Evolutionary conservation across 805 yeast genomes (phyloP), one percentile per base, ranked within the genome.

Genomic region (Saturnispora quitensis): DNA sequence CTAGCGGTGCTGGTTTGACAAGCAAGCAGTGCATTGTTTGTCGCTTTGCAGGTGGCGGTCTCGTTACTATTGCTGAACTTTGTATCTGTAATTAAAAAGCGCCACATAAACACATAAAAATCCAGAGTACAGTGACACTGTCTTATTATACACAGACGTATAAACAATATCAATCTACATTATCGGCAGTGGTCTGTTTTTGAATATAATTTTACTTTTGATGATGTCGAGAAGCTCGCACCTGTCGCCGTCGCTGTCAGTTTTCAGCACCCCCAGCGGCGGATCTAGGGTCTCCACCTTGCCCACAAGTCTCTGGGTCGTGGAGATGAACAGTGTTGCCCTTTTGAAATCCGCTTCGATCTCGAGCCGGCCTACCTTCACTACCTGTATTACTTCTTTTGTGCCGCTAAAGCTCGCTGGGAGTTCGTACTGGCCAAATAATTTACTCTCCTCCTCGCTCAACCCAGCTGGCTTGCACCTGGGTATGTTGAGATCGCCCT

Each of bases 161-260:
- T 7, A 25, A 8, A 25, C 5, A 25, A n/a, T n/a, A n/a, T n/a
- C n/a, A 51, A 56, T 24, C 70, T 62, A 84, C 90, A 85, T 84
- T 47, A 85, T 81, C 4, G 95, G 95, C 48, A 86, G 68, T 0
- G 95, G 93, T 55, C 95, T 72, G 40, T 78, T 77, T 47, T 73
- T 77, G 61, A 86, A 86, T 8, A 82, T 72, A 18, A 85, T 65
- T 60, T 82, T 84, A 55, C 76, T 73, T 33, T 67, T 67, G 3
- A 86, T 73, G 1, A 86, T 67, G 61, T 85, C 91, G 9, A 81
- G 66, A 57, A 85, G 66, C 55, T 78, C 69, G 4, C 84, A 74
- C 10, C 27, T 48, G 4, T 28, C 7, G 12, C 22, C 36, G 3
- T 63, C 57, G 3, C 66, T 64, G 9, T 63, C 63, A 8, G 22